phyloP scores from a whole-genome alignment of 306 rosid genomes.

The Aeschynomene evenia region DNA sequence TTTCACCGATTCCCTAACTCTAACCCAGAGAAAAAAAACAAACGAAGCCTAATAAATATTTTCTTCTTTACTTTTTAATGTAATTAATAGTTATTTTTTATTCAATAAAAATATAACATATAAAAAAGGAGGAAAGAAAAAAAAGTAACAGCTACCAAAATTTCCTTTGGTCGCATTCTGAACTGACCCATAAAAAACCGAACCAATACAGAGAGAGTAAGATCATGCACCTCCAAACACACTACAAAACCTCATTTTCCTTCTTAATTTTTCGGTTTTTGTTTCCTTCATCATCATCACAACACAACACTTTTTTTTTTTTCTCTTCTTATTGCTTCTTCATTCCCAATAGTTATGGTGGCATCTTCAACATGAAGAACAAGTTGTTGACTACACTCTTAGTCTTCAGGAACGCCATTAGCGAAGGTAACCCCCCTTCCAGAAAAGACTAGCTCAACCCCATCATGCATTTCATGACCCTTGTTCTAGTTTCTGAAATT shows the following conservation, averaged over 20 bases:
- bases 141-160: background rate
- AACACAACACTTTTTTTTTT: background rate
- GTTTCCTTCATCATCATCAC: background rate
- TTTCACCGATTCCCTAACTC: no score
- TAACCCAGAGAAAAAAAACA: background rate
- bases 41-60: no score
- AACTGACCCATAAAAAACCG: conserved; percentile 6
- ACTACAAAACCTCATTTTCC: conserved; percentile 13
- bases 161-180: background rate
- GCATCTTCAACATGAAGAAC: conserved; percentile 30
- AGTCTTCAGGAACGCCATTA: conserved; percentile 48
- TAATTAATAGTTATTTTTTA: no score
- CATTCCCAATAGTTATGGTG: conserved; percentile 25
- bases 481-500: background rate
- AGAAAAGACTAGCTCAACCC: background rate
- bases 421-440: conserved; percentile 35
- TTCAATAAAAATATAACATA: no score
- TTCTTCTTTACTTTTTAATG: no score
- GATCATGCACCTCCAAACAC: conserved; percentile 23
- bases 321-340: no score
- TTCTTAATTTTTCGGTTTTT: background rate
- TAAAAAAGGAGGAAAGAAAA: background rate
- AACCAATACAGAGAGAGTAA: background rate
- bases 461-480: background rate
- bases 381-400: conserved; percentile 38